Conservation (phyloP, 192 early-diverging fungal species). For the Backusella circina region DNA sequence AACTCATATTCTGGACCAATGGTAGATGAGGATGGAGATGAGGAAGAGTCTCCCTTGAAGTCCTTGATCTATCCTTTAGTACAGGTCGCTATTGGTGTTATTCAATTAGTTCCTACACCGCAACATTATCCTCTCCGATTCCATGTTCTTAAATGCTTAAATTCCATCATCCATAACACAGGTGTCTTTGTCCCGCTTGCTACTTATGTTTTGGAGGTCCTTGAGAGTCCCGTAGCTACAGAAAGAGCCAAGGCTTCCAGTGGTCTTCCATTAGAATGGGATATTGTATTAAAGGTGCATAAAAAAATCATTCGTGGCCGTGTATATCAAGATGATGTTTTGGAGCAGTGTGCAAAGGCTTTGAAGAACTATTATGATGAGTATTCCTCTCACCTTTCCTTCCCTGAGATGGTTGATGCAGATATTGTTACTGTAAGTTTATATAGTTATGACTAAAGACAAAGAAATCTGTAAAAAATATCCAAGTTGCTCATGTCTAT, state of each 20-base stretch:
- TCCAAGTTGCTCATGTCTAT: not conserved
- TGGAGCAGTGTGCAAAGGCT: slow-evolving; percentile 71
- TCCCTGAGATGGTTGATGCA: slow-evolving; percentile 92
- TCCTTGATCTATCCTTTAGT: slow-evolving; percentile 88
- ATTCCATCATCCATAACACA: slow-evolving; percentile 67
- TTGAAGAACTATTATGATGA: slow-evolving; percentile 75
- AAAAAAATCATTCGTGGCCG: slow-evolving; percentile 82
- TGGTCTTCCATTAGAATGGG: slow-evolving; percentile 80
- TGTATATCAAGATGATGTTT: slow-evolving; percentile 80
- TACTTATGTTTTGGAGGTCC: slow-evolving; percentile 80
- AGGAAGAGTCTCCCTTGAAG: slow-evolving; percentile 55
- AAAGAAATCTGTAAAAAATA: not conserved
- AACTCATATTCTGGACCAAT: slow-evolving; percentile 61
- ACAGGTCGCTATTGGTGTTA: slow-evolving; percentile 71
- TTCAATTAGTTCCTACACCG: slow-evolving; percentile 78
- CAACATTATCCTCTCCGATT: slow-evolving; percentile 93
- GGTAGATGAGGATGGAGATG: slow-evolving; percentile 29
- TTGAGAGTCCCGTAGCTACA: slow-evolving; percentile 62
- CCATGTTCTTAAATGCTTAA: slow-evolving; percentile 73
- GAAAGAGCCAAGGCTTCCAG: slow-evolving; percentile 60
- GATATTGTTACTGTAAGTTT: slow-evolving; percentile 65
- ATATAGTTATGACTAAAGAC: not conserved
- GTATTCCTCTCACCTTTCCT: slow-evolving; percentile 77
- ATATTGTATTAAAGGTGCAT: slow-evolving; percentile 72
- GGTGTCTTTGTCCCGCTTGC: slow-evolving; percentile 83